A percentile compares a stretch with the other conserved stretches of the same genome.
These are phyloP conservation scores for Coniophora puteana DNA, from an alignment of 1,284 basidiomycete genomes.

Conservation along the genomic window DNA sequence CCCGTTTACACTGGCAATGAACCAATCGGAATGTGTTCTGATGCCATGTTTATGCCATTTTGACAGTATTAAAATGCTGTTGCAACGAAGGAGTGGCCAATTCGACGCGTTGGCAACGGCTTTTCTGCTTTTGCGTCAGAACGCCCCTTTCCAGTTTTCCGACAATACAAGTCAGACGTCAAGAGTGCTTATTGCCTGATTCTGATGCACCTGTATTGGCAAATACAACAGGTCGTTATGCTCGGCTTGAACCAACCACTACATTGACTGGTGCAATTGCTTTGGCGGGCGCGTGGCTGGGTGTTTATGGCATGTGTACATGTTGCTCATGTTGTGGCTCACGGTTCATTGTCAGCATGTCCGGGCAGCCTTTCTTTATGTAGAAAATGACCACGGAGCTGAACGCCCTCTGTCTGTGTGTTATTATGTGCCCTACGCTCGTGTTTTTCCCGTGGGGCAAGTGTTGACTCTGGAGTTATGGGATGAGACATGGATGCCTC, in stretches of 20 bases:
- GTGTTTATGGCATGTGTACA: conserved; percentile 28
- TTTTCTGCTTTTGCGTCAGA: conserved; percentile 20
- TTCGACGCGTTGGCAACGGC: too few relatives aligned
- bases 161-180: conserved; percentile 40
- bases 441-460: conserved; percentile 21
- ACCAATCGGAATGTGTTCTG: too few relatives aligned
- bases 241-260: conserved; percentile 16
- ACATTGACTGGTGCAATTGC: conserved; percentile 28
- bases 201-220: conserved; percentile 38
- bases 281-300: conserved; percentile 30
- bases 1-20: too few relatives aligned
- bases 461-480: conserved; percentile 23
- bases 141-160: too few relatives aligned
- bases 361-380: conserved; percentile 23
- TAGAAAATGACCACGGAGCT: conserved; percentile 25
- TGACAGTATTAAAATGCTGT: too few relatives aligned
- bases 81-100: too few relatives aligned
- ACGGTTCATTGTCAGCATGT: conserved; percentile 10
- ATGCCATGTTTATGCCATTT: too few relatives aligned
- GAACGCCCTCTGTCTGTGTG: conserved; percentile 10
- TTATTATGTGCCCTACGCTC: conserved; percentile 26
- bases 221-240: conserved; percentile 36
- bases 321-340: conserved; percentile 33
- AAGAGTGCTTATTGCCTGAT: conserved; percentile 31
- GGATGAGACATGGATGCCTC: conserved; percentile 30